Base-by-base conservation (phyloP, 331 rosid genomes). In the Acacia pycnantha region DNA sequence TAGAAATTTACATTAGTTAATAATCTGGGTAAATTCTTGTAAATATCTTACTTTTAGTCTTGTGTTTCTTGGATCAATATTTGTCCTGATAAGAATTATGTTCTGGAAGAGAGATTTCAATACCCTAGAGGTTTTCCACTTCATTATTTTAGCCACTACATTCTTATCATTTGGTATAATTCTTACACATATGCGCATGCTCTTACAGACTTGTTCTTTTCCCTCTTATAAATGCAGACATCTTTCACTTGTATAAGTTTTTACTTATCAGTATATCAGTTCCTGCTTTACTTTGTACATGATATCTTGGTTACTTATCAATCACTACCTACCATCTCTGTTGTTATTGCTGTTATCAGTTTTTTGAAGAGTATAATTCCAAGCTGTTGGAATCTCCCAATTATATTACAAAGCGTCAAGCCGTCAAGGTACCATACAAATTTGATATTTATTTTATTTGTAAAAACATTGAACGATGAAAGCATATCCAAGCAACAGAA, bases 401-500 rank as follows among this genome's bases (percentile, higher is more conserved):
- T 83, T 96, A 96, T 85, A 96, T 96, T 84, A 96, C 99, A 69
- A 90, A 98, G 88, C 91, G 99, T 81, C 98, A 92, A 86, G 99
- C 99, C 81, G 91, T 96, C 71, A 96, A 93, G 98, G 99, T 96
- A 83, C 75, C 79, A 15, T 35, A 68, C 59, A 50, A 83, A 69
- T 81, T 81, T 72, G 69, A 75, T 26, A 70, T 72, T 80, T 37
- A 44, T 78, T 35, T 80, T 66, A 48, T 22, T 58, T 78, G 26
- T 67, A 41, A 64, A 40, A 77, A 21, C 19, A 43, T 37, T 51
- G 27, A 79, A 79, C 35, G 74, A 70, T 81, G 67, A 68, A 74
- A 85, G 21, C 73, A 22, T 48, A 35, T 22, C 40, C 79, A 78
- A 47, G 44, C 61, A 22, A 43, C 53, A 22, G 22, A 58, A 24